A percentile compares a stretch with the other conserved stretches of the same genome.
phyloP scores from a whole-genome alignment of 2,329 filamentous ascomycete species.

The Coniochaeta ligniaria region DNA sequence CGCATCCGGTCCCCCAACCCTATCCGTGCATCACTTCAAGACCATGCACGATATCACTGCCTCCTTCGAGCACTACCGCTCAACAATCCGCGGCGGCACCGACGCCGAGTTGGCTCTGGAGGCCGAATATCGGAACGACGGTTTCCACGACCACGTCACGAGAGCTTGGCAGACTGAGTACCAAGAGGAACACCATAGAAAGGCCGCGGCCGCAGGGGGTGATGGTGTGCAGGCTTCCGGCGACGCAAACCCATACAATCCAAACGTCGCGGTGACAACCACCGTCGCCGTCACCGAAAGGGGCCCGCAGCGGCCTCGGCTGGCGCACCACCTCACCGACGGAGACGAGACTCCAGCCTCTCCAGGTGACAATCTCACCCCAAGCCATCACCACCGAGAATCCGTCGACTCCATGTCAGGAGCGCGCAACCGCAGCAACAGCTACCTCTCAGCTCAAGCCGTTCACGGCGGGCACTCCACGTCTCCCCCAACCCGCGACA shows the following conservation, averaged over 20 bases:
- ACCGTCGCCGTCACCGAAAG: background rate
- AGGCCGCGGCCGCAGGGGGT: background rate
- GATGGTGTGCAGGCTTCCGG: background rate
- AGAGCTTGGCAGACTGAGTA: background rate
- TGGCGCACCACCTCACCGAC: background rate
- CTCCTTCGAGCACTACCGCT: slow-evolving; percentile 4
- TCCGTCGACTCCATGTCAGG: background rate
- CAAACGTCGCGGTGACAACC: background rate
- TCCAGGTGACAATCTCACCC: background rate
- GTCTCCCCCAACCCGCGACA: background rate
- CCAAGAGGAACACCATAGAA: background rate
- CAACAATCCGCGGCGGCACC: background rate
- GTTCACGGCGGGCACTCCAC: background rate
- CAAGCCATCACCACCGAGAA: background rate
- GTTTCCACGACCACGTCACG: background rate
- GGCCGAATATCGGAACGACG: slow-evolving; percentile 2
- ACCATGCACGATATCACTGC: slow-evolving; percentile 6
- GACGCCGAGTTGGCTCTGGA: slow-evolving; percentile 4
- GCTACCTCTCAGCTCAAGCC: background rate
- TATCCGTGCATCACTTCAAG: slow-evolving; percentile 6
- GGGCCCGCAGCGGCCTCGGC: background rate
- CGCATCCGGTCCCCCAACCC: background rate
- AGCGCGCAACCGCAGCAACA: background rate
- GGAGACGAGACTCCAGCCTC: background rate
- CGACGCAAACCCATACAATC: background rate